Evolutionary conservation across 192 early-diverging fungal genomes (phyloP).

Genomic region (Irineochytrium annulatum): DNA sequence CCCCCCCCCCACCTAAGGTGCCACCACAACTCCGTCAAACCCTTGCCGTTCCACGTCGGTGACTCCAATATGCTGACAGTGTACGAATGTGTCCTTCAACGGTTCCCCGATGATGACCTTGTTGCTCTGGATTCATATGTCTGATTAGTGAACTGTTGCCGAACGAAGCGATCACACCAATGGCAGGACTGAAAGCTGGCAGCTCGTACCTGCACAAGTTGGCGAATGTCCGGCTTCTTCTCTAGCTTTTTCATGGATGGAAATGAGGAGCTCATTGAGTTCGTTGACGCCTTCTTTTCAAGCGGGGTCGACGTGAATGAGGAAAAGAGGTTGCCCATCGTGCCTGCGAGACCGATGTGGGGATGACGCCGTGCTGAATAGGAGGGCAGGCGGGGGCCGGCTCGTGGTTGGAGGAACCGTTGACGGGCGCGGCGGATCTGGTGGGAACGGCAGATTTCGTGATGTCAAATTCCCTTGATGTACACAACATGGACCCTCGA

Average conservation of each 20-base stretch:
- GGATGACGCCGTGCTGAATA: background rate
- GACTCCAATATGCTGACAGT: slow-evolving; percentile 1
- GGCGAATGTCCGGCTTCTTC: background rate
- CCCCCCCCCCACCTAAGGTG: too few relatives aligned
- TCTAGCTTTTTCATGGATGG: background rate
- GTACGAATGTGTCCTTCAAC: background rate
- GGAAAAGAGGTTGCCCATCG: too few relatives aligned
- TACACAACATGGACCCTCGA: background rate
- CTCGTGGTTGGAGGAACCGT: background rate
- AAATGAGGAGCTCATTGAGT: too few relatives aligned
- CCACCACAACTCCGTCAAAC: too few relatives aligned
- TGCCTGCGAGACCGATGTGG: background rate
- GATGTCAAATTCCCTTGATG: background rate
- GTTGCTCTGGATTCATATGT: too few relatives aligned
- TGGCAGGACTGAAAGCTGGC: too few relatives aligned
- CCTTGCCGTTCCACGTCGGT: background rate
- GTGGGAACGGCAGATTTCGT: background rate
- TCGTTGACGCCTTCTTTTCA: too few relatives aligned
- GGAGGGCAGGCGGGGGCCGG: background rate
- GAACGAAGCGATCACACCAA: too few relatives aligned
- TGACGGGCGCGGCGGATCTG: background rate
- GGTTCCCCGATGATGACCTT: slow-evolving; percentile 6
- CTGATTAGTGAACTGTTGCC: too few relatives aligned
- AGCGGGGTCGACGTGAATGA: too few relatives aligned
- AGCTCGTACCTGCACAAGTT: too few relatives aligned